Evolutionary conservation across 768 basidiomycete species (phyloP).

Genomic region (Lentinula edodes): DNA sequence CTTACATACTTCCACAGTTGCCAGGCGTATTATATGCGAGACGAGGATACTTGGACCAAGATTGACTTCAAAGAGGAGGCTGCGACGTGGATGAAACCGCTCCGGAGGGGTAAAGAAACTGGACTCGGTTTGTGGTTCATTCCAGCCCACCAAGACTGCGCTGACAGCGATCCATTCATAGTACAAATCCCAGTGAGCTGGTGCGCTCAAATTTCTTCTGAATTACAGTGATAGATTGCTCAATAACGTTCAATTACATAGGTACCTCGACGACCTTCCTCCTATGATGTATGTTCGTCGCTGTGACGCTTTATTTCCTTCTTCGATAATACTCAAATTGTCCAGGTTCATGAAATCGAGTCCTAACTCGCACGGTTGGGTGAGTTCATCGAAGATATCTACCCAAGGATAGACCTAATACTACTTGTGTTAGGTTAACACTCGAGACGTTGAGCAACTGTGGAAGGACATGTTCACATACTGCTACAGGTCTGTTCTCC

Average conservation of each 20-base stretch:
- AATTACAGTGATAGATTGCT: neutral
- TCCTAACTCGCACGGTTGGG: conserved; percentile 71
- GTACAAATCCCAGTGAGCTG: conserved; percentile 66
- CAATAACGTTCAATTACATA: conserved; percentile 11
- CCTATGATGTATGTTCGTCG: conserved; percentile 54
- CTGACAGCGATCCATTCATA: neutral
- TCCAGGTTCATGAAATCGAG: conserved; percentile 64
- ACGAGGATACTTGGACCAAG: conserved; percentile 68
- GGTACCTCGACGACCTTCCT: conserved; percentile 70
- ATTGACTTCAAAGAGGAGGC: conserved; percentile 60
- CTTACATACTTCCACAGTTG: conserved; percentile 27
- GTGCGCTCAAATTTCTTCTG: conserved; percentile 24
- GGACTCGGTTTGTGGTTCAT: conserved; percentile 38
- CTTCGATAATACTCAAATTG: neutral
- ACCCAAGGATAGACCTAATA: neutral
- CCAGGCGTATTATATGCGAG: conserved; percentile 63
- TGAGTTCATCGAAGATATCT: conserved; percentile 15
- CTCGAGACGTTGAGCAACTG: conserved; percentile 59
- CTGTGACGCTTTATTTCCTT: neutral
- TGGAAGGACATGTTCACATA: conserved; percentile 77
- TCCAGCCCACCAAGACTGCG: neutral
- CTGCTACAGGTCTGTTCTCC: conserved; percentile 42
- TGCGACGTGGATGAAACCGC: conserved; percentile 70
- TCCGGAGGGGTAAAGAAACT: conserved; percentile 56
- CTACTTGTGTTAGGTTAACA: conserved; percentile 42